phyloP scores from a whole-genome alignment of 345 rosid genomes.

The Populus davidiana region DNA sequence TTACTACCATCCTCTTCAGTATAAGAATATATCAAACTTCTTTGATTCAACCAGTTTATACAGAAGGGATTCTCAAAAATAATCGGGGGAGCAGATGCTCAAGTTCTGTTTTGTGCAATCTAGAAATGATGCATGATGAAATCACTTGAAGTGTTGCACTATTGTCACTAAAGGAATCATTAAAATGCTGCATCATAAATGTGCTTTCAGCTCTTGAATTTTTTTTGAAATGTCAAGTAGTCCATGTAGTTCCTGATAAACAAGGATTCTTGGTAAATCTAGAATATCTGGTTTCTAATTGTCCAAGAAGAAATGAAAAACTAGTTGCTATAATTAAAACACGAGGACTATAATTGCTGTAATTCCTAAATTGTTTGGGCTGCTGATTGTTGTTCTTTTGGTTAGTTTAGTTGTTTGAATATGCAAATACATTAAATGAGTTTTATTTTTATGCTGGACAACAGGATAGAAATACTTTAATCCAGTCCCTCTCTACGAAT shows the following conservation, averaged over 20 bases:
- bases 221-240: background rate
- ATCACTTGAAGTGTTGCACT: background rate
- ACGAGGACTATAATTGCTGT: background rate
- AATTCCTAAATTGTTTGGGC: background rate
- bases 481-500: slow-evolving; percentile 84
- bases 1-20: no score
- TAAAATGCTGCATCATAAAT: background rate
- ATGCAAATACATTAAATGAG: background rate
- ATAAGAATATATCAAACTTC: no score
- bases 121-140: background rate
- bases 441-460: slow-evolving; percentile 3
- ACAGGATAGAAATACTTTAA: slow-evolving; percentile 73
- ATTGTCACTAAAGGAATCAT: background rate
- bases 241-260: background rate
- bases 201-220: no score
- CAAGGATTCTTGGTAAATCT: background rate
- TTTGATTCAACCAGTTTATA: no score
- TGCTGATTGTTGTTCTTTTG: background rate
- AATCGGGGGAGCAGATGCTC: no score
- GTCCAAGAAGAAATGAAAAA: no score
- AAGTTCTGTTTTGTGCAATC: background rate
- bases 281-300: background rate
- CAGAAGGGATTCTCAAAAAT: no score
- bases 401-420: background rate
- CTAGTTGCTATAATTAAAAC: no score